Evolutionary conservation across 805 yeast species (phyloP).

Genomic region (Wickerhamiella slavikovae): DNA sequence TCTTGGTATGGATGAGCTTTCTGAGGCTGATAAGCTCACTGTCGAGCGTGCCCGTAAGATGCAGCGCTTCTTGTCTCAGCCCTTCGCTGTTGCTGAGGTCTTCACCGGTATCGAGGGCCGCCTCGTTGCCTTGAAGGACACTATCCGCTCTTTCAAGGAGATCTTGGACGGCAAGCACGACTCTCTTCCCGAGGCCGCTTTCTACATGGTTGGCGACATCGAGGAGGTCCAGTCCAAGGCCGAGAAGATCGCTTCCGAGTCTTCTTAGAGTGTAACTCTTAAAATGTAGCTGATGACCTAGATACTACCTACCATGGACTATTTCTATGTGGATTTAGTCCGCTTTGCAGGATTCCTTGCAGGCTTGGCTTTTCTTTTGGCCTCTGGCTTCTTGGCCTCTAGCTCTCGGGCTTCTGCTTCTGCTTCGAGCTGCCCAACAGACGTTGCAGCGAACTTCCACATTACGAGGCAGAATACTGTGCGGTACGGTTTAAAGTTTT

Average conservation of each 20-base stretch:
- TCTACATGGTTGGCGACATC: constrained; percentile 99
- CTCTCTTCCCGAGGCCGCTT: constrained; percentile 96
- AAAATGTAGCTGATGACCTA: background rate
- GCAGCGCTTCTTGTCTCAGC: constrained; percentile 99
- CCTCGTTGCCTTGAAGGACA: constrained; percentile 91
- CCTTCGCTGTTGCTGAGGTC: constrained; percentile 98
- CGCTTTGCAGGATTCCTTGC: background rate
- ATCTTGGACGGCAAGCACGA: constrained; percentile 98
- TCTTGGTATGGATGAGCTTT: constrained; percentile 99
- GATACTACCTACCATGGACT: background rate
- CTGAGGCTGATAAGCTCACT: constrained; percentile 94
- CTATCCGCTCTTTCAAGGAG: constrained; percentile 85
- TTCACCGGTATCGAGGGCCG: constrained; percentile 99
- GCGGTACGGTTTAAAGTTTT: no score
- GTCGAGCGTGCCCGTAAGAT: constrained; percentile 99
- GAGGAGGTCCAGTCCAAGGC: constrained; percentile 98
- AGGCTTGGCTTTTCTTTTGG: constrained; percentile 1
- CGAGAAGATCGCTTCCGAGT: constrained; percentile 90
- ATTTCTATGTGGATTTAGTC: background rate
- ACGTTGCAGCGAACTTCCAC: no score
- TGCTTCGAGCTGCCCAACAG: no score
- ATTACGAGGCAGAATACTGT: no score
- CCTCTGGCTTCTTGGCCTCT: no score
- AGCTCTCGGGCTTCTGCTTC: no score
- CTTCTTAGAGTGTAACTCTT: constrained; percentile 8